Percentiles rank a stretch among this genome's conserved stretches.
These are phyloP conservation scores for Cucurbita ficifolia DNA, from an alignment of 306 rosid species.

Conservation along the genomic window DNA sequence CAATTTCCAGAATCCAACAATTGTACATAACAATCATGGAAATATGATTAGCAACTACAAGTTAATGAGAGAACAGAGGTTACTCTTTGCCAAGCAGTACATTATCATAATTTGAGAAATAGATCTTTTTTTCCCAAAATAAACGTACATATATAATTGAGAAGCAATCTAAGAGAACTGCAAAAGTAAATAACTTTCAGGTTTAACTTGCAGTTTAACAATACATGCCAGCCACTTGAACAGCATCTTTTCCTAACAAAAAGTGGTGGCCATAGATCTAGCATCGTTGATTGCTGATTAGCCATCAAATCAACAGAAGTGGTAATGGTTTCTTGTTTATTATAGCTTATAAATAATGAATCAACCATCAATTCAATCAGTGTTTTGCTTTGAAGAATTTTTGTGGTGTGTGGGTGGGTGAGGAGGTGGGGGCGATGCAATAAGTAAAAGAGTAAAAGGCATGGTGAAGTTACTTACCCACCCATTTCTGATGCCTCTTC, in stretches of 20 bases:
- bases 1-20: background rate
- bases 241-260: background rate
- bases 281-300: background rate
- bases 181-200: background rate
- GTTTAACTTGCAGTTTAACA: background rate
- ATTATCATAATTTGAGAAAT: background rate
- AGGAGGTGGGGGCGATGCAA: background rate
- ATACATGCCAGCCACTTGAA: background rate
- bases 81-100: background rate
- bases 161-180: background rate
- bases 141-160: background rate
- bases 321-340: background rate
- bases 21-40: background rate
- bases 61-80: background rate
- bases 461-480: conserved; percentile 52
- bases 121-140: background rate
- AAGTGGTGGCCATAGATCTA: background rate
- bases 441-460: background rate
- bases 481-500: conserved; percentile 98
- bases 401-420: background rate
- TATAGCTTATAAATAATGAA: background rate
- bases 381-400: background rate
- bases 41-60: background rate
- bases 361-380: background rate
- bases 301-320: background rate